Base-by-base conservation (phyloP, 148 eudicot genomes). In the Rhododendron simsii region DNA sequence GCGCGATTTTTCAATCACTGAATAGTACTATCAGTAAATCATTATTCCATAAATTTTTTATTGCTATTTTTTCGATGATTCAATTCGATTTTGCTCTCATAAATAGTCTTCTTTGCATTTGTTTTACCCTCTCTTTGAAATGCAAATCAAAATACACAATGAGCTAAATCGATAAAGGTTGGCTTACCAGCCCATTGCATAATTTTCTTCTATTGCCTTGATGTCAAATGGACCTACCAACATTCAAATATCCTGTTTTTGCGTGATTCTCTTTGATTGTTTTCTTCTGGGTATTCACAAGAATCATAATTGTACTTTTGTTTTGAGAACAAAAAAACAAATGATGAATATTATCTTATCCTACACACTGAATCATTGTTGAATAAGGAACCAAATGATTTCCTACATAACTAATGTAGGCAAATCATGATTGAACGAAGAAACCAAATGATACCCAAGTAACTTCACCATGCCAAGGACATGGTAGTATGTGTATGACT, bases 51-150 rank as follows among this genome's bases (percentile, higher is more conserved):
- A 73, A 33, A 73, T 4, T 4, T 5, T 39, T 39, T 39, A 39
- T 39, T 39, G 41, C 41, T 39, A 39, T 39, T 39, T 39, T 39
- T 39, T 39, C 6, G 41, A 39, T 39, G 41, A 39, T 39, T 39
- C 41, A 5, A 39, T 39, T 39, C 41, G 6, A 9, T 47, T 61
- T 61, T 61, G 18, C 7, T 23, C 67, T 39, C 41, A 5, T 61
- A 61, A 61, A 21, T 75, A 8, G 12, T 16, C 26, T 39, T 76
- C 35, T 41, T 18, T 80, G 91, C 90, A 90, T 90, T 85, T 86
- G 89, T 81, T 90, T 39, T 90, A 88, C 89, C 88, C 89, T 85
- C 89, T 88, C 88, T 88, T 88, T 87, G 90, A 74, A 33, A 4
- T 28, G 48, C 55, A 28, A 53, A 75, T 30, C 47, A 37, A 44